Evolutionary conservation across 345 rosid species (phyloP).

Genomic region (Rhodomyrtus tomentosa): DNA sequence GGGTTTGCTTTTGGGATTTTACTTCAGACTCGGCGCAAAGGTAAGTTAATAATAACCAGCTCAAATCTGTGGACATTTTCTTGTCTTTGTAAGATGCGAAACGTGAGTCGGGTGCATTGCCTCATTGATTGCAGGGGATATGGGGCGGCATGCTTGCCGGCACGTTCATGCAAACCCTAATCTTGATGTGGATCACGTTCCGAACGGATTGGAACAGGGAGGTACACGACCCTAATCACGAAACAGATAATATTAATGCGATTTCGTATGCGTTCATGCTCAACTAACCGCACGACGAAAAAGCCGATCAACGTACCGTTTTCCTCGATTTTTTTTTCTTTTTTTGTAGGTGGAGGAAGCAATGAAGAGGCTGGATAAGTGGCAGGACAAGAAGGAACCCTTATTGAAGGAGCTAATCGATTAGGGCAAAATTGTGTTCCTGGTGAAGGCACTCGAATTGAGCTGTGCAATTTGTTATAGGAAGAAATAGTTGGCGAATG

Average conservation of each 20-base stretch:
- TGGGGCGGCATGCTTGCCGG: conserved; percentile 74
- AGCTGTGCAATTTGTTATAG: neutral
- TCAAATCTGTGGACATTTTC: neutral
- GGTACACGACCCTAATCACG: conserved; percentile 1
- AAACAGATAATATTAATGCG: neutral
- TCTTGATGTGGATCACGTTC: conserved; percentile 47
- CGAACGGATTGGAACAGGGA: conserved; percentile 60
- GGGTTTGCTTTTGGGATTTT: conserved; percentile 51
- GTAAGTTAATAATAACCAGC: conserved; percentile 5
- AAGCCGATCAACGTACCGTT: neutral
- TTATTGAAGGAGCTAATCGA: neutral
- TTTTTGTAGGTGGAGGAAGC: conserved; percentile 25
- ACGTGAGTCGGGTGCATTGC: neutral
- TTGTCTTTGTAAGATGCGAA: neutral
- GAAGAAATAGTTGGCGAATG: neutral
- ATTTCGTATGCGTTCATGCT: neutral
- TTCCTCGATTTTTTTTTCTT: neutral
- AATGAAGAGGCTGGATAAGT: conserved; percentile 12
- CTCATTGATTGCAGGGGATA: conserved; percentile 30
- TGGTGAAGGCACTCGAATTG: neutral
- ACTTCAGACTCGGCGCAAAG: conserved; percentile 55
- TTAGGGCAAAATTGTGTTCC: neutral
- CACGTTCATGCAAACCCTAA: conserved; percentile 44
- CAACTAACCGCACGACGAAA: neutral
- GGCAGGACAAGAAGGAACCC: conserved; percentile 13